A percentile compares a stretch with the other conserved stretches of the same genome.
phyloP scores from a whole-genome alignment of 2,329 filamentous ascomycete genomes.

The Fusarium redolens region DNA sequence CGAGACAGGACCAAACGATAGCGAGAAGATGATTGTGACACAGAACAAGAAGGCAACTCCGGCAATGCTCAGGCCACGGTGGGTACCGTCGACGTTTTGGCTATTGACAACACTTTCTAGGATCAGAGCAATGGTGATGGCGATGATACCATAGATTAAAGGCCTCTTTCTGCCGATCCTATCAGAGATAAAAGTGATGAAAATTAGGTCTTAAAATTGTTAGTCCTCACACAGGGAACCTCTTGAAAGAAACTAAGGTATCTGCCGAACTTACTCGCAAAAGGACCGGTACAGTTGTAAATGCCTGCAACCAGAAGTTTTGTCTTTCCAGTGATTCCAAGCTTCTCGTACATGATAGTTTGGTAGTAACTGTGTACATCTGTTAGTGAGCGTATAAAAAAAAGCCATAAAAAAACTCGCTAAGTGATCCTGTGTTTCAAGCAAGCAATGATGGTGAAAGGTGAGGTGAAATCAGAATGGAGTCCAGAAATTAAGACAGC shows the following conservation, averaged over 20 bases:
- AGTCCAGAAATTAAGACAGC: not conserved
- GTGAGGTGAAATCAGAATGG: too few species aligned
- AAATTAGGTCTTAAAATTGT: slow-evolving; percentile 58
- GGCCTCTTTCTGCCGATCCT: slow-evolving; percentile 70
- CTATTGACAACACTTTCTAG: slow-evolving; percentile 67
- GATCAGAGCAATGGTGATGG: slow-evolving; percentile 67
- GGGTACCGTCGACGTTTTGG: slow-evolving; percentile 54
- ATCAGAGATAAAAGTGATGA: slow-evolving; percentile 69
- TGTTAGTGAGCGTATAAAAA: not conserved
- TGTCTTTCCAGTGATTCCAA: slow-evolving; percentile 61
- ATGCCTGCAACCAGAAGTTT: slow-evolving; percentile 68
- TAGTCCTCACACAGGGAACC: not conserved
- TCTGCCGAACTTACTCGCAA: slow-evolving; percentile 52
- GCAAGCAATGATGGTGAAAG: too few species aligned
- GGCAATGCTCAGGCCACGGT: slow-evolving; percentile 61
- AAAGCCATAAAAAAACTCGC: not conserved
- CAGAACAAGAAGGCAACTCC: slow-evolving; percentile 71
- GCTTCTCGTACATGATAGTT: slow-evolving; percentile 63
- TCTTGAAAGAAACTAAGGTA: not conserved
- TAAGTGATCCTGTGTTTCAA: not conserved
- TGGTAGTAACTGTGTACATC: slow-evolving; percentile 55
- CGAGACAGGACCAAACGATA: slow-evolving; percentile 63
- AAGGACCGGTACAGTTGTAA: slow-evolving; percentile 69
- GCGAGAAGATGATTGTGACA: slow-evolving; percentile 63
- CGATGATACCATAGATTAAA: slow-evolving; percentile 72